Evolutionary conservation across 1,284 basidiomycete genomes (phyloP), one percentile per base, ranked within the genome.

Genomic region (Apiotrichum brassicae): DNA sequence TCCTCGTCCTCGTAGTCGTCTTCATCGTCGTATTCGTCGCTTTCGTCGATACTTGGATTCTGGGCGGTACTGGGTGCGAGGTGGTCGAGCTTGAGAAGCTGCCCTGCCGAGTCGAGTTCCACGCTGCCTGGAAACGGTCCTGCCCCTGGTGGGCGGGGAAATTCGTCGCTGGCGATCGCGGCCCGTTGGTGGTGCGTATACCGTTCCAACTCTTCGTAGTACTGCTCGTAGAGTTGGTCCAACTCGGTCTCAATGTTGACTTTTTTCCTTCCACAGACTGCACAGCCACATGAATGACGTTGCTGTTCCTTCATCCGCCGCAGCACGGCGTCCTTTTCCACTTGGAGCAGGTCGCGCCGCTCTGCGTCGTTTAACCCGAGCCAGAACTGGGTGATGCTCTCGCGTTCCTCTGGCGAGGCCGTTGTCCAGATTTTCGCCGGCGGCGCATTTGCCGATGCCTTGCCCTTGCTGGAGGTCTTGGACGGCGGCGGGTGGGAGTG

Each of bases 271-370:
- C 91, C 90, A 75, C 94, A 98, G 30, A 98, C 93, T 19, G 91
- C 92, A 75, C 94, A 98, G 58, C 83, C 84, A 72, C 94, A 98
- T 57, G 83, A 85, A 71, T 95, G 91, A 68, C 88, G 89, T 80
- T 95, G 92, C 78, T 95, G 91, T 73, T 95, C 94, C 79, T 97
- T 97, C 91, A 98, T 97, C 82, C 95, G 97, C 72, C 82, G 83
- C 55, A 97, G 76, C 24, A 98, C 93, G 14, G 89, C 89, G 71
- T 97, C 91, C 76, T 97, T 97, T 78, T 98, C 94, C 62, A 97
- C 83, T 77, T 89, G 87, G 68, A 98, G 87, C 51, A 98, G 81
- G 71, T 83, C 85, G 59, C 87, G 77, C 37, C 95, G 82, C 69
- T 97, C 92, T 45, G 85, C 82, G 75, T 97, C 89, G 41, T 81